phyloP scores from a whole-genome alignment of 2,329 filamentous ascomycete species.

The Monilinia laxa region DNA sequence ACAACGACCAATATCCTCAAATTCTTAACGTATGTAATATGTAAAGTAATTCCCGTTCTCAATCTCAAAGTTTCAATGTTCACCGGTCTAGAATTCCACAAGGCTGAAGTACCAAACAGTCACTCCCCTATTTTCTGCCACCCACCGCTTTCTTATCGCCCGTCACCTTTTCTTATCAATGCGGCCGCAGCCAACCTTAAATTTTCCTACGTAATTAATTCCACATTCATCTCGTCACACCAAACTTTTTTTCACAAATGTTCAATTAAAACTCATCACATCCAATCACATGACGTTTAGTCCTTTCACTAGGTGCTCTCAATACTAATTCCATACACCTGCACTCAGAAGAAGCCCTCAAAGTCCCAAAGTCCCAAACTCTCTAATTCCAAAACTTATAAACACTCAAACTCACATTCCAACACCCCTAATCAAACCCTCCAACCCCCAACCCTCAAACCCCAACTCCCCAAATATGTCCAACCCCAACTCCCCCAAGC shows the following conservation, averaged over 20 bases:
- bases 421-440: no score
- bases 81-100: conserved; percentile 6
- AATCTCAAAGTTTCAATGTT: not conserved
- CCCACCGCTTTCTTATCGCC: conserved; percentile 26
- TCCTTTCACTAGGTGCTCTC: no score
- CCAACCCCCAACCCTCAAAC: not conserved
- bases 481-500: not conserved
- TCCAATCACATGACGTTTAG: not conserved
- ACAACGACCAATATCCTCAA: not conserved
- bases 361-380: no score
- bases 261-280: not conserved
- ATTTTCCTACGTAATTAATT: not conserved
- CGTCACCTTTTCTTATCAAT: not conserved
- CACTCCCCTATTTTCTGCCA: conserved; percentile 9
- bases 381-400: no score
- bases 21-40: not conserved
- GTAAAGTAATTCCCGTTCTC: not conserved
- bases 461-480: not conserved
- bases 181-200: not conserved
- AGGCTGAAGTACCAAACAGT: not conserved
- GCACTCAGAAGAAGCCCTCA: no score
- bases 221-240: not conserved
- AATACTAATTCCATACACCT: no score
- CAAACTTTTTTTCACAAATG: not conserved
- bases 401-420: no score